Base-by-base conservation (phyloP, 129 eudicot genomes). In the Glebionis coronaria region DNA sequence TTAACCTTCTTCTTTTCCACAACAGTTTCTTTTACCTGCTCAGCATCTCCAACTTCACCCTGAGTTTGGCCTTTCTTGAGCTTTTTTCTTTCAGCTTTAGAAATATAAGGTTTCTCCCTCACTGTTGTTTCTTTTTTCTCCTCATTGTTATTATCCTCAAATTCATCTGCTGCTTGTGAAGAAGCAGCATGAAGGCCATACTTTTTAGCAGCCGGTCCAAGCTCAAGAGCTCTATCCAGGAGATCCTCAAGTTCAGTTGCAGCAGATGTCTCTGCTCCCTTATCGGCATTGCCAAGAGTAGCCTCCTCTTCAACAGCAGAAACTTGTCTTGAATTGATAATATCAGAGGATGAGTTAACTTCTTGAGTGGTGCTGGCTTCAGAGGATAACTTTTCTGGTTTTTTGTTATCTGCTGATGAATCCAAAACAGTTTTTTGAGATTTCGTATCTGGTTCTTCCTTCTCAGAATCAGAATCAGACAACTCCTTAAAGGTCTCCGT, bases 61-160 rank as follows among this genome's bases (percentile, higher is more conserved):
- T 72, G 78, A 15, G 84, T 82, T 63, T 69, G 85, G 45, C 91
- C 92, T 77, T 93, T 93, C 83, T 88, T 93, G 56, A 80, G 92
- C 83, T 86, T 88, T 75, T 92, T 86, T 71, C 98, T 84, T 74
- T 88, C 96, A 3, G 98, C 91, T 86, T 93, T 93, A 25, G 96
- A 85, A 65, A 88, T 62, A 75, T 86, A 86, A 16, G 98, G 95
- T 72, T 88, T 93, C 45, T 93, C 96, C 74, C 88, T 86, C 76
- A 47, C 79, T 13, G 72, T 47, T 11, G 74, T 52, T 54, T 42
- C 73, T 69, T 72, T 82, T 67, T 63, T 73, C 52, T 72, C 88
- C 61, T 80, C 69, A n/a, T 47, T 49, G 46, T 72, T 57, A 62
- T 70, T 50, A 44, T 73, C 78, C 58, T 57, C 71, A 65, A 49